Evolutionary conservation across 1,284 basidiomycete species (phyloP), one percentile per base, ranked within the genome.

Genomic region (Cryptococcus jaspeensis): DNA sequence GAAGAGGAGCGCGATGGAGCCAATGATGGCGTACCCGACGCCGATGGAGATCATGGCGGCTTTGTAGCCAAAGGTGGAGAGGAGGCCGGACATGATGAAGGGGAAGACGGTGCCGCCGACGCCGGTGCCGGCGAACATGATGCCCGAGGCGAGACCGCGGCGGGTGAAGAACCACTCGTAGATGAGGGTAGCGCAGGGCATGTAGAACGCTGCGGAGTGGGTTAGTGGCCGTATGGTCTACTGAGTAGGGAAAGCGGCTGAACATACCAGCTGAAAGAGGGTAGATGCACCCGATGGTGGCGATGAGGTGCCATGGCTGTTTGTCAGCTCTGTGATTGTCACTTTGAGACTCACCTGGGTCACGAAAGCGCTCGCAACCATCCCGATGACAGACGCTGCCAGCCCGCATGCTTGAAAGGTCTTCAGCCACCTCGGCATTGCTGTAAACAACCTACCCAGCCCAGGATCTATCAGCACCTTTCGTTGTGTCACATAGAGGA

Each of bases 121-220:
- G 5, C 76, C 76, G 0, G 73, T 74, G 9, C 76, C 75, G 9
- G 70, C 66, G 56, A 71, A 76, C 66, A 77, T 69, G 53, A 76
- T 70, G 0, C 73, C 76, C 0, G 66, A 62, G 3, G 76, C 77
- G 3, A 78, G 55, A 16, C 77, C 77, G 40, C 76, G 64, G 36
- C 66, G 61, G 2, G 54, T 61, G 28, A 68, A 62, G 62, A 75
- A 78, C 76, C 75, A 77, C 46, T 75, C 71, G 60, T 75, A 76
- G 12, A 78, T 50, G n/a, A 75, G 58, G 4, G 71, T 73, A 1
- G 73, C 74, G 50, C 73, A 73, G 2, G 77, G 76, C 28, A 78
- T 59, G 59, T 76, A 78, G 20, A 61, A 55, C 1, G 71, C 73
- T 69, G 52, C 41, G 18, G 15, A 9, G 3, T 15, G 11, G n/a